phyloP scores from a whole-genome alignment of 768 basidiomycete species.

The Trametes cinnabarina region DNA sequence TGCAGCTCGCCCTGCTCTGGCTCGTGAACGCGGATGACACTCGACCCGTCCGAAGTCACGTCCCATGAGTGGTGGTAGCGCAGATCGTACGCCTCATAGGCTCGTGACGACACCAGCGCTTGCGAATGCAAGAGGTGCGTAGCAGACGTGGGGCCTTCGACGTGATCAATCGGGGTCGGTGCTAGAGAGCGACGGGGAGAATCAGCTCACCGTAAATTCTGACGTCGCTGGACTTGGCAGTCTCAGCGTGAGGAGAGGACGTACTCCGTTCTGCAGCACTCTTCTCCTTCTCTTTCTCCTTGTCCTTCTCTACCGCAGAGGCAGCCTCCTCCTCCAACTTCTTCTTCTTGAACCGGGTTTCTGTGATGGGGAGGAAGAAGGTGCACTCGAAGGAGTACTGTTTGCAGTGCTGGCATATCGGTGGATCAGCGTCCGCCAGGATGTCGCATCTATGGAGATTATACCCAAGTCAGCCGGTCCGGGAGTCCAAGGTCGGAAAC shows the following conservation, averaged over 20 bases:
- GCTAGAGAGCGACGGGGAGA: neutral
- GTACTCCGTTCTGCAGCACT: constrained; percentile 35
- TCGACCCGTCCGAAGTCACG: constrained; percentile 79
- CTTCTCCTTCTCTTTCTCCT: constrained; percentile 31
- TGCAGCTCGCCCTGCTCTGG: constrained; percentile 57
- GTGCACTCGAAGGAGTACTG: constrained; percentile 93
- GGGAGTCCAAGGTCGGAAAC: constrained; percentile 10
- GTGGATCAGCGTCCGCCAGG: constrained; percentile 71
- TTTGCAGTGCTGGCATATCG: constrained; percentile 91
- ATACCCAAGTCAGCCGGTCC: constrained; percentile 8
- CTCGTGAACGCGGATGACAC: constrained; percentile 79
- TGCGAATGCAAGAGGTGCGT: constrained; percentile 89
- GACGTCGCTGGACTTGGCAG: constrained; percentile 51
- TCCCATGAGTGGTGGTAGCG: constrained; percentile 89
- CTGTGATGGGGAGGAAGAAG: constrained; percentile 97
- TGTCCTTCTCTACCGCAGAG: constrained; percentile 30
- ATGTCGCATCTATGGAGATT: constrained; percentile 69
- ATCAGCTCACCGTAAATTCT: constrained; percentile 48
- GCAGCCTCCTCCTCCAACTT: constrained; percentile 71
- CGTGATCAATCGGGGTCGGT: constrained; percentile 11
- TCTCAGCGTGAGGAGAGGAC: constrained; percentile 46
- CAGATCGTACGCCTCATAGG: constrained; percentile 85
- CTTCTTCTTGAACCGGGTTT: constrained; percentile 98
- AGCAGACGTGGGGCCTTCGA: constrained; percentile 80
- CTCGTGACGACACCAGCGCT: constrained; percentile 76